Percentiles rank a stretch among this genome's conserved stretches.
phyloP scores from a whole-genome alignment of 805 yeast species.

The Ogataea saltuana region DNA sequence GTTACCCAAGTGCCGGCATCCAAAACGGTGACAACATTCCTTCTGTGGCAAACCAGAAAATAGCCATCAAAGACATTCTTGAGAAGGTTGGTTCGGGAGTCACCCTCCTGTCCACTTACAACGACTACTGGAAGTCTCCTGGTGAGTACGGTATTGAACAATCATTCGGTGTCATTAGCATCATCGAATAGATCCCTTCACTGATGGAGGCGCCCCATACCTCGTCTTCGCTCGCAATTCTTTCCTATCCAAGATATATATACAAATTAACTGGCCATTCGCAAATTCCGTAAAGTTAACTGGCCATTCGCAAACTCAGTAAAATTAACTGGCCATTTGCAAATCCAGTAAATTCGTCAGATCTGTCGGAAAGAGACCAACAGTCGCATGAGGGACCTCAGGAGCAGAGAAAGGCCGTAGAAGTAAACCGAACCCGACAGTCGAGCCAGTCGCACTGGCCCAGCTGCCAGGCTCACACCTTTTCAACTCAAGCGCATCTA shows the following conservation, averaged over 20 bases:
- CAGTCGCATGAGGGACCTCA: no score
- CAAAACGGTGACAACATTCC: conserved; percentile 77
- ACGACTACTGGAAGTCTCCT: conserved; percentile 86
- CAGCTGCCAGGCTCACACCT: no score
- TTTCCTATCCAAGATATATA: conserved; percentile 1
- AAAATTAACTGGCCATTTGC: no score
- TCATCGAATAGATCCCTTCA: conserved; percentile 20
- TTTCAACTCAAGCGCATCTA: no score
- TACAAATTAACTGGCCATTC: not conserved
- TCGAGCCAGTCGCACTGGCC: no score
- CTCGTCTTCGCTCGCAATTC: conserved; percentile 1
- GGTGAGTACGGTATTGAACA: conserved; percentile 87
- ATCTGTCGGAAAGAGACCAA: no score
- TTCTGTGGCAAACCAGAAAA: conserved; percentile 62
- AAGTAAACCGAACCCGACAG: no score
- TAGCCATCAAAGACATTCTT: conserved; percentile 67
- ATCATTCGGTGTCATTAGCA: conserved; percentile 67
- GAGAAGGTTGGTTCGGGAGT: conserved; percentile 57
- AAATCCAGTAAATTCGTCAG: no score
- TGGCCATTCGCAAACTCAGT: no score
- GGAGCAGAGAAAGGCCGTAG: no score
- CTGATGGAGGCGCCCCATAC: not conserved
- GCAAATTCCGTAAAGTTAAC: no score
- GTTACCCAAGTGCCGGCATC: conserved; percentile 78
- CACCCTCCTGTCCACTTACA: conserved; percentile 74